These are phyloP conservation scores for Mortierella sp. DNA, from an alignment of 371 early-diverging fungal genomes.

Conservation along the genomic window DNA sequence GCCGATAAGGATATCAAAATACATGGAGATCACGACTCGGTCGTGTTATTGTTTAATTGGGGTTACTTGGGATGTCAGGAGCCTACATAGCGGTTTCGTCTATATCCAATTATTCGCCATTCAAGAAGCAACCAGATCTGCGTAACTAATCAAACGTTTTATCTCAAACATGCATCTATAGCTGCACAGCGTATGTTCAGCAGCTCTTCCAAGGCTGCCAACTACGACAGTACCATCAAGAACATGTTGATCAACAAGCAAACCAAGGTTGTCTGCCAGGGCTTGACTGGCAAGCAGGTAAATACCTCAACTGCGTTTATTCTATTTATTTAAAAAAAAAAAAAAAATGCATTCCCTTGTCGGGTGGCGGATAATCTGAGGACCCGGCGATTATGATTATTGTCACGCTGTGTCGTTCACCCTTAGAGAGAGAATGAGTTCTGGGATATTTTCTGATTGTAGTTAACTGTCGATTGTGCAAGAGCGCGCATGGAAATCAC, in stretches of 20 bases:
- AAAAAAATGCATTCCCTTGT: background rate
- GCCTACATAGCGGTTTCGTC: background rate
- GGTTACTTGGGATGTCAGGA: background rate
- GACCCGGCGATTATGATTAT: background rate
- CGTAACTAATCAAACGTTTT: slow-evolving; percentile 4
- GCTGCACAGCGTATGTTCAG: slow-evolving; percentile 64
- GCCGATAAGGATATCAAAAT: background rate
- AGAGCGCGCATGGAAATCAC: background rate
- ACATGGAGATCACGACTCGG: background rate
- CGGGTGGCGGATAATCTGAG: slow-evolving; percentile 7
- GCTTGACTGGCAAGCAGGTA: slow-evolving; percentile 99
- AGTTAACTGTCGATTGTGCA: background rate
- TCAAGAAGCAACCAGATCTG: background rate
- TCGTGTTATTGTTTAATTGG: background rate
- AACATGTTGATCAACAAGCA: slow-evolving; percentile 95
- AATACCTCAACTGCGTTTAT: background rate
- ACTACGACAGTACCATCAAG: slow-evolving; percentile 89
- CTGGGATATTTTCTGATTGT: background rate
- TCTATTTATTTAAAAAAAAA: background rate
- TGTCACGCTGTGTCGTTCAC: background rate
- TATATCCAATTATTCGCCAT: background rate
- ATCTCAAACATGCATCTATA: slow-evolving; percentile 6
- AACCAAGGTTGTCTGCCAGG: slow-evolving; percentile 98
- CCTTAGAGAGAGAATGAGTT: background rate
- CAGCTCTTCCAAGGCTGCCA: slow-evolving; percentile 55